Percentiles rank a stretch among this genome's conserved stretches.
Evolutionary conservation across 768 basidiomycete species (phyloP).

Genomic region (Sarcodon aspratus): DNA sequence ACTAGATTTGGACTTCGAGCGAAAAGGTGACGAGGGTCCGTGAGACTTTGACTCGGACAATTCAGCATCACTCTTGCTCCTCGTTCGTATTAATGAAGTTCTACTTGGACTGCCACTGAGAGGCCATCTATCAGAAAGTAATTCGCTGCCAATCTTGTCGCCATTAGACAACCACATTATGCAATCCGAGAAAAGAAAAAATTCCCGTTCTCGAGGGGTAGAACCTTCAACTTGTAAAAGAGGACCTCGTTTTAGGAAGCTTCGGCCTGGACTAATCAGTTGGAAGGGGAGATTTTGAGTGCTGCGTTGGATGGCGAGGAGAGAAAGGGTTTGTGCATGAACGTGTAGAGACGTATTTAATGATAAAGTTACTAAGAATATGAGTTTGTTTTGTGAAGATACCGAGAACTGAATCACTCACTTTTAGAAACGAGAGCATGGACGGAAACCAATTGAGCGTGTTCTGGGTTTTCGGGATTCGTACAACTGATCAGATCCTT

Average conservation of each 20-base stretch:
- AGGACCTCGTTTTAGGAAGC: slow-evolving; percentile 55
- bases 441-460: slow-evolving; percentile 44
- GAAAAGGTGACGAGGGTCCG: slow-evolving; percentile 9
- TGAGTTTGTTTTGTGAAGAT: slow-evolving; percentile 1
- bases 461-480: slow-evolving; percentile 53
- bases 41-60: slow-evolving; percentile 17
- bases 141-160: slow-evolving; percentile 19
- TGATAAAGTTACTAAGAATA: slow-evolving; percentile 52
- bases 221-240: slow-evolving; percentile 49
- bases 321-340: slow-evolving; percentile 63
- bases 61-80: slow-evolving; percentile 56
- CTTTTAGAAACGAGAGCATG: slow-evolving; percentile 68
- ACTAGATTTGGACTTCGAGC: slow-evolving; percentile 9
- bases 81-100: slow-evolving; percentile 28
- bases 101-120: slow-evolving; percentile 3
- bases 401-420: slow-evolving; percentile 18
- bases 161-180: slow-evolving; percentile 63
- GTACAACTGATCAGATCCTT: slow-evolving; percentile 72
- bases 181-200: slow-evolving; percentile 76
- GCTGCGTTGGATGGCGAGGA: slow-evolving; percentile 70
- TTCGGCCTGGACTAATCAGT: slow-evolving; percentile 73
- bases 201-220: slow-evolving; percentile 46
- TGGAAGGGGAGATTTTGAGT: slow-evolving; percentile 70
- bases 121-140: not conserved
- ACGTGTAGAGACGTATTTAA: slow-evolving; percentile 72